Percentiles rank a stretch among this genome's conserved stretches.
Evolutionary conservation across 306 rosid species (phyloP).

Genomic region (Trifolium fragiferum): DNA sequence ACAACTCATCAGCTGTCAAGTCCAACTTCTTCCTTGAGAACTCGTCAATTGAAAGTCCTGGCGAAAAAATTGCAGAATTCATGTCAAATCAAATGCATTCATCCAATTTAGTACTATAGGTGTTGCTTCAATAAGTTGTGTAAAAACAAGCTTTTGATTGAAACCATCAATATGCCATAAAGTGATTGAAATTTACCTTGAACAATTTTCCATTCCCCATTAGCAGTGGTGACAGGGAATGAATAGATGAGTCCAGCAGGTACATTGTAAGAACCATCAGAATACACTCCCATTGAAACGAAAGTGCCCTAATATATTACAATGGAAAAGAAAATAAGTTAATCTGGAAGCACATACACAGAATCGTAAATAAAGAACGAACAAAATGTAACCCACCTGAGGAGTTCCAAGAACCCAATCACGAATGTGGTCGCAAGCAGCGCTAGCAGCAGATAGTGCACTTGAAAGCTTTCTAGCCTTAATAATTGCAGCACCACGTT

Average conservation of each 20-base stretch:
- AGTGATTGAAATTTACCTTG: constrained; percentile 64
- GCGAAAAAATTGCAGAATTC: not conserved
- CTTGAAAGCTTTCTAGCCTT: constrained; percentile 95
- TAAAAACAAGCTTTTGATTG: too few species aligned
- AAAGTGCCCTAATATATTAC: constrained; percentile 75
- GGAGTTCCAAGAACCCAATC: constrained; percentile 99
- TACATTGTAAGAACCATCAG: constrained; percentile 95
- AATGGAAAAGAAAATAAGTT: constrained; percentile 17
- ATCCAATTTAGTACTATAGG: not conserved
- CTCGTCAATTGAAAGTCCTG: constrained; percentile 87
- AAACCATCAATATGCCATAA: not conserved
- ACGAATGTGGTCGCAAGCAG: constrained; percentile 97
- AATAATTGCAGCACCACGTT: constrained; percentile 98
- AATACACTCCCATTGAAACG: constrained; percentile 98
- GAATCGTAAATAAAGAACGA: not conserved
- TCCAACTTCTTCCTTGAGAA: constrained; percentile 93
- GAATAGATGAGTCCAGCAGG: constrained; percentile 96
- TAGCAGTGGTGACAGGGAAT: constrained; percentile 81
- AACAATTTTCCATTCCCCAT: constrained; percentile 94
- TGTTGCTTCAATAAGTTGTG: not conserved
- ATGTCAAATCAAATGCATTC: not conserved
- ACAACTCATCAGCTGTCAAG: constrained; percentile 78
- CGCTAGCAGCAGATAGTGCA: constrained; percentile 96
- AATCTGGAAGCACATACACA: not conserved
- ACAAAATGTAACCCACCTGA: constrained; percentile 59